Percentiles rank a stretch among this genome's conserved stretches.
These are phyloP conservation scores for Paspalum notatum DNA, from an alignment of 176 grass and related monocot genomes.

Conservation along the genomic window DNA sequence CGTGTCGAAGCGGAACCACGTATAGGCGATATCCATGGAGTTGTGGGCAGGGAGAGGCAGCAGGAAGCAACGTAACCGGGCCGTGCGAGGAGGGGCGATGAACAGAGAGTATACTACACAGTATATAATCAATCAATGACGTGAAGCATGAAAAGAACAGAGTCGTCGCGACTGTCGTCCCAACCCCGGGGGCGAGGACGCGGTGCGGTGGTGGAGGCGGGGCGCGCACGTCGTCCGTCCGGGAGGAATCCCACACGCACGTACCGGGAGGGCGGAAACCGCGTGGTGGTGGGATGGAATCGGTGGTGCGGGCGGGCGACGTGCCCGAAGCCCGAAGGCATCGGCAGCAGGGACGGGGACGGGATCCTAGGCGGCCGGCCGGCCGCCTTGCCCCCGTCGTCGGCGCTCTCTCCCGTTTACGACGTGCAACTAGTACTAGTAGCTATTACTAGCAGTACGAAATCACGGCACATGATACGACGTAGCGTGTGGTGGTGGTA, in stretches of 20 bases:
- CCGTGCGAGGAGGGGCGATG: too few relatives aligned
- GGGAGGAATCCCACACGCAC: conserved; percentile 15
- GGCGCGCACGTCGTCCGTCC: background rate
- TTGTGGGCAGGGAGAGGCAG: too few relatives aligned
- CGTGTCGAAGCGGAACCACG: too few relatives aligned
- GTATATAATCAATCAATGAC: too few relatives aligned
- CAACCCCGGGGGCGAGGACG: background rate
- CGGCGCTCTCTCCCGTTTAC: too few relatives aligned
- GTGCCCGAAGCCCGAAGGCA: background rate
- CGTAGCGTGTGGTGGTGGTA: background rate
- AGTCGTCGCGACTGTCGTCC: background rate
- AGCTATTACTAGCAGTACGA: too few relatives aligned
- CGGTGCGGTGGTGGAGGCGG: background rate
- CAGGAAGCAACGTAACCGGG: too few relatives aligned
- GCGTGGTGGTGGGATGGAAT: background rate
- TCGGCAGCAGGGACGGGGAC: too few relatives aligned
- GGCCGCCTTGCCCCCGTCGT: background rate
- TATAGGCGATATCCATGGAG: too few relatives aligned
- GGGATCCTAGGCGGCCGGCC: background rate
- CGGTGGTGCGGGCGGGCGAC: background rate
- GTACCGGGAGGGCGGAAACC: background rate
- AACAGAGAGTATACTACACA: too few relatives aligned
- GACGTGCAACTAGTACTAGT: too few relatives aligned
- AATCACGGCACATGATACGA: background rate
- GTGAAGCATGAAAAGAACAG: background rate